Evolutionary conservation across 805 yeast species (phyloP), one percentile per base, ranked within the genome.

Genomic region (Saturnispora diversa): DNA sequence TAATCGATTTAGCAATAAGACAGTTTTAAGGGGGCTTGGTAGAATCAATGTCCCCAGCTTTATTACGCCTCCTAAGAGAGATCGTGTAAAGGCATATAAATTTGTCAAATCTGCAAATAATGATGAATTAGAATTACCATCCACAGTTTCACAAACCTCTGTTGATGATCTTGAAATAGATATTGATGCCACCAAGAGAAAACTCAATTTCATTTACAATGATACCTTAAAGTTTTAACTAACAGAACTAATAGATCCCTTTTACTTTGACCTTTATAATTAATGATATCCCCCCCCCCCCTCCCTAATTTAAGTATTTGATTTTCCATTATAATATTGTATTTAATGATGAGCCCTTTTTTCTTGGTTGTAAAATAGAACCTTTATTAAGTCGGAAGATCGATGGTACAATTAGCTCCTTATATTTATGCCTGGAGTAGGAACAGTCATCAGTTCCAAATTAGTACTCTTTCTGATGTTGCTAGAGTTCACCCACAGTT

Each of bases 351-450:
- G 7, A 13, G 26, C 34, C 28, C 20, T 37, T 17, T 19, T 37
- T 21, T 23, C 29, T n/a, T 27, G 10, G 23, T 26, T 31, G 20
- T 26, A 13, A 10, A 23, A 16, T 19, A 33, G 34, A 11, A 12
- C 12, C 16, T 15, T n/a, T n/a, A n/a, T n/a, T n/a, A n/a, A n/a
- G n/a, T n/a, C n/a, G n/a, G n/a, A n/a, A 21, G 40, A 9, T 35
- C 16, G 20, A 56, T 53, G 57, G 54, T 60, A 2, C 34, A 44
- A 5, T 47, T 56, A 23, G 45, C 63, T 22, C 63, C 63, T 1
- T 59, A 57, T 32, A 41, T 59, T 3, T 59, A 53, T 33, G 54
- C 60, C 6, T 59, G 63, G 63, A 43, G 53, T 13, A 47, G 44
- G 20, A 44, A 40, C 19, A 49, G 52, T 25, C 12, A 40, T 2